Evolutionary conservation across 345 rosid genomes (phyloP).

Genomic region (Populus simonii): DNA sequence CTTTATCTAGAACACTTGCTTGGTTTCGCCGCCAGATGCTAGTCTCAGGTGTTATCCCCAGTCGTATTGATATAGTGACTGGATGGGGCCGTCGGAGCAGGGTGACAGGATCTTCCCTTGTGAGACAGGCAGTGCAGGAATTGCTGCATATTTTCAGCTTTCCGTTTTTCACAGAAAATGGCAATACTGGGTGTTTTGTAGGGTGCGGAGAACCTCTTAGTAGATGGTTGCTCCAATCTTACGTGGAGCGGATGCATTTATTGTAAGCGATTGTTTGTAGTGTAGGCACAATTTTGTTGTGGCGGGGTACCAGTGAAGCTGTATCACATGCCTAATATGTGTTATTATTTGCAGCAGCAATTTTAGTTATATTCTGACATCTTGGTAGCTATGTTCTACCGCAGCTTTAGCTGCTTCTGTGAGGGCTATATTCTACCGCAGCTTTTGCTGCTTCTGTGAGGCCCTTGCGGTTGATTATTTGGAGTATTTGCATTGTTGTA

Average conservation of each 20-base stretch:
- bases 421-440: too few species aligned
- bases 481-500: background rate
- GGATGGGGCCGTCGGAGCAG: conserved; percentile 95
- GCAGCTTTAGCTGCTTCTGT: background rate
- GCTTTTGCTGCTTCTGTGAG: background rate
- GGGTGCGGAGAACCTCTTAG: conserved; percentile 83
- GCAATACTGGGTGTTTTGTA: conserved; percentile 84
- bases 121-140: conserved; percentile 74
- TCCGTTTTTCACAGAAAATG: conserved; percentile 73
- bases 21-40: conserved; percentile 82
- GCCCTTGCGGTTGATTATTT: background rate
- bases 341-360: background rate
- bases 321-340: background rate
- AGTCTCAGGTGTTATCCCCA: conserved; percentile 58
- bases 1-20: conserved; percentile 78
- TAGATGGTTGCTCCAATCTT: conserved; percentile 73
- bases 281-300: conserved; percentile 29
- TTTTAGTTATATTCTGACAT: background rate
- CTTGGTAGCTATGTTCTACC: background rate
- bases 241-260: conserved; percentile 89
- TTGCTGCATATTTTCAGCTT: conserved; percentile 71
- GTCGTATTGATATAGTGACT: conserved; percentile 82
- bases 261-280: conserved; percentile 33
- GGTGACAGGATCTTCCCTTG: conserved; percentile 84
- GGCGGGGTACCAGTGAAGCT: conserved; percentile 11